Conservation (phyloP, 1,139 yeast species). For the Casaregolazyma lundiana region DNA sequence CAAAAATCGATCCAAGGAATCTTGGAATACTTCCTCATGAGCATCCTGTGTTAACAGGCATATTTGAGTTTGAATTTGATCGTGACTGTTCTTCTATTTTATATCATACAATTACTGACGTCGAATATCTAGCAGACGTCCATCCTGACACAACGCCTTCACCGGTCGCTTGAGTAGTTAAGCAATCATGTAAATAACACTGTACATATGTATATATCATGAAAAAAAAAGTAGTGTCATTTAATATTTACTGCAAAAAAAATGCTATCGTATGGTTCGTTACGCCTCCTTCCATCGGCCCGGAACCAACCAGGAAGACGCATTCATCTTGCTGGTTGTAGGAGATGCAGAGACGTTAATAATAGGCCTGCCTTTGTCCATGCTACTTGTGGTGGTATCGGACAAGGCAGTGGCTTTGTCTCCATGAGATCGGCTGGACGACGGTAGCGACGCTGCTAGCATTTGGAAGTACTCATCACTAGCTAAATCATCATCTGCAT, state of each 20-base stretch:
- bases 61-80: slow-evolving; percentile 71
- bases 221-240: not conserved
- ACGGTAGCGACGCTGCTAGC: slow-evolving; percentile 16
- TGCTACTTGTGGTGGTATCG: not conserved
- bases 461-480: slow-evolving; percentile 16
- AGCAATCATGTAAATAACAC: slow-evolving; percentile 1
- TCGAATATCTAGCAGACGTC: slow-evolving; percentile 52
- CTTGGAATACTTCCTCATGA: slow-evolving; percentile 26
- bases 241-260: not conserved
- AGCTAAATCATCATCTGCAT: slow-evolving; percentile 25
- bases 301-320: not conserved
- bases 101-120: slow-evolving; percentile 75
- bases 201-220: not conserved
- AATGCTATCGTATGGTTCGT: not conserved
- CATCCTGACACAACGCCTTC: slow-evolving; percentile 7
- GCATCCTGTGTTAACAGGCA: slow-evolving; percentile 52
- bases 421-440: slow-evolving; percentile 5
- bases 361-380: not conserved
- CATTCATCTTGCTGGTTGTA: not conserved
- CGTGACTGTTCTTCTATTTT: slow-evolving; percentile 51
- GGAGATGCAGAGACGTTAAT: not conserved
- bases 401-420: slow-evolving; percentile 3
- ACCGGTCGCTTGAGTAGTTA: not conserved
- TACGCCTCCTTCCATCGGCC: not conserved
- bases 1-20: slow-evolving; percentile 20